Evolutionary conservation across 441 rosid genomes (phyloP), one percentile per base, ranked within the genome.

Genomic region (Heliophila coronopifolia): DNA sequence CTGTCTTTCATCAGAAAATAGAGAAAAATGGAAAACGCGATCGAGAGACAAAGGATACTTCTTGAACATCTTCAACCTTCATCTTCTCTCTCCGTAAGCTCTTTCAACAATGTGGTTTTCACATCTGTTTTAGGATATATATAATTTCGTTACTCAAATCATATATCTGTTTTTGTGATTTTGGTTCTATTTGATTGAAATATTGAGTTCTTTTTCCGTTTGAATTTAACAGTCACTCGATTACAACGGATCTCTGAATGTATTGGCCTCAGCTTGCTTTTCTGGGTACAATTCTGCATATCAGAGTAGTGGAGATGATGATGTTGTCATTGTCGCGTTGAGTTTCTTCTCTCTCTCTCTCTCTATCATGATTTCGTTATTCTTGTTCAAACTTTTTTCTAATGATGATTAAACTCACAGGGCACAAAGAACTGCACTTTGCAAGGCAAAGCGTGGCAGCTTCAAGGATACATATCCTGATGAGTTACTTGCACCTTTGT

Each of bases 381-480:
- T 25, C 11, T 14, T 14, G n/a, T n/a, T n/a, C n/a, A n/a, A n/a
- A n/a, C n/a, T n/a, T n/a, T n/a, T n/a, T n/a, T n/a, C n/a, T n/a
- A n/a, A n/a, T n/a, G n/a, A n/a, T n/a, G n/a, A n/a, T n/a, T n/a
- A n/a, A n/a, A n/a, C n/a, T 10, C 7, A 2, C 80, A 92, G 99
- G 17, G 95, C 99, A 0, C 68, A 83, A 63, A 75, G 99, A 62
- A 88, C 97, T 57, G 72, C 99, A 3, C 64, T 81, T 28, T 92
- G 99, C 74, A 88, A 85, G 72, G 57, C 95, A 1, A 92, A 76
- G 61, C 92, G 95, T 5, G 99, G 99, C 2, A 80, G 78, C 54
- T 92, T 88, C 76, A 92, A 88, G 80, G 99, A 92, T 62, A 92
- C 97, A 10, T 69, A 52, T 69, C 83, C 99, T 0, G 99, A 92